phyloP scores from a whole-genome alignment of 164 flowering plant species.

The Annona squamosa region DNA sequence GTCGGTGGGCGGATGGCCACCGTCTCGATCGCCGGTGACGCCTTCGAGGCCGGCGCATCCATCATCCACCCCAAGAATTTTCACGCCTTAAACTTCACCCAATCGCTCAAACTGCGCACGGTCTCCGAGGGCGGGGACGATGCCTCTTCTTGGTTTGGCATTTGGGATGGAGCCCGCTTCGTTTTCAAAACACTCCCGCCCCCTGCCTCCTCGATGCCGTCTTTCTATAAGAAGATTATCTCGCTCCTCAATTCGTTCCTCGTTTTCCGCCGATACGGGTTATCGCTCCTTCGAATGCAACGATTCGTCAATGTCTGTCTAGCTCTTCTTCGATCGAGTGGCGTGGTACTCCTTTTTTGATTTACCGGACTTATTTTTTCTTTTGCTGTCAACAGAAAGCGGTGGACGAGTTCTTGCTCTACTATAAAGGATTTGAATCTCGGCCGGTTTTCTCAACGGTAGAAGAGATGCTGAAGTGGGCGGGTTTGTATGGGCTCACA shows the following conservation, averaged over 20 bases:
- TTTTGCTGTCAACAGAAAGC: constrained; percentile 32
- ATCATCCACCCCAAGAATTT: constrained; percentile 84
- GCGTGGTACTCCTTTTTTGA: background rate
- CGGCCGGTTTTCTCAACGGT: constrained; percentile 76
- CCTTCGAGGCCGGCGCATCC: constrained; percentile 91
- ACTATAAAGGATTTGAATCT: constrained; percentile 42
- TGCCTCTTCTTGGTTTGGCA: constrained; percentile 33
- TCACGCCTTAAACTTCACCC: constrained; percentile 50
- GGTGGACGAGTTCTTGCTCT: constrained; percentile 54
- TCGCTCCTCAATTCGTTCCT: constrained; percentile 35
- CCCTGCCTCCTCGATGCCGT: constrained; percentile 13
- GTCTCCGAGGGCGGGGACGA: constrained; percentile 21
- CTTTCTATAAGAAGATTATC: constrained; percentile 31
- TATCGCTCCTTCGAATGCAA: constrained; percentile 65
- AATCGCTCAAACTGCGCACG: constrained; percentile 32
- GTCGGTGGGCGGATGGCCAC: constrained; percentile 91
- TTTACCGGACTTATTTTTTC: background rate
- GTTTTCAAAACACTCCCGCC: constrained; percentile 42
- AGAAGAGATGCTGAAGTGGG: constrained; percentile 90
- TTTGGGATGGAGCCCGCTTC: constrained; percentile 77
- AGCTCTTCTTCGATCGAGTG: background rate
- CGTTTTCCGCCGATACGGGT: constrained; percentile 56
- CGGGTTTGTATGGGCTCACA: constrained; percentile 66
- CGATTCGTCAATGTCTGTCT: constrained; percentile 49
- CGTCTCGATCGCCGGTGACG: constrained; percentile 51